Base-by-base conservation (phyloP, 1,284 basidiomycete species). In the Chondrostereum purpureum region DNA sequence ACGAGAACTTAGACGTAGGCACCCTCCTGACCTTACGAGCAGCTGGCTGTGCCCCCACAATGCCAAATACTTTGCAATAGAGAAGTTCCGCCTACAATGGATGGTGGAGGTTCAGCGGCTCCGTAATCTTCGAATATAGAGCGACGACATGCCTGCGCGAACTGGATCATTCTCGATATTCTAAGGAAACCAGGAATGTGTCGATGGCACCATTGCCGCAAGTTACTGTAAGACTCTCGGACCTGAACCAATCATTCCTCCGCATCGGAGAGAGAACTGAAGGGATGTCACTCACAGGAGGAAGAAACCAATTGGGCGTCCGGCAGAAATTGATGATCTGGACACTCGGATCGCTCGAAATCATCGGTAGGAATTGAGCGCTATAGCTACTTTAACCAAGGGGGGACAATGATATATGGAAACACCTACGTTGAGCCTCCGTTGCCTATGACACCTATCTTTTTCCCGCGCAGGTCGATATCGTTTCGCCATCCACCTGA, bases 391-490 rank as follows among this genome's bases (percentile, higher is more conserved):
- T 39, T 21, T 18, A 35, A 5, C 8, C 0, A 31, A n/a, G n/a
- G n/a, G 2, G 13, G 43, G 20, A 55, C 49, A 55, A 53, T 52
- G 65, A 56, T 57, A 61, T 60, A 19, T 59, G 61, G 51, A 72
- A 75, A 39, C 64, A 76, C 58, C 64, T 43, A 68, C 59, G 67
- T 70, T 33, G 73, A 73, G 14, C 72, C 68, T 1, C 73, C 77
- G 50, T 73, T 77, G 8, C 77, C 77, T 44, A 78, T 62, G 10
- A 78, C 67, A 3, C 66, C 73, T 1, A 76, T 67, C 19, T 62
- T 60, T 53, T 74, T 75, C 16, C 62, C 63, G 6, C 50, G 53
- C 27, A 76, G 57, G 33, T 69, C 58, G 16, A 74, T 59, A 8
- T 57, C 56, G 11, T 60, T 50, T 35, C 70, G 58, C 74, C 76